Evolutionary conservation across 1,284 basidiomycete genomes (phyloP).

Genomic region (Microbotryomycetes sp.): DNA sequence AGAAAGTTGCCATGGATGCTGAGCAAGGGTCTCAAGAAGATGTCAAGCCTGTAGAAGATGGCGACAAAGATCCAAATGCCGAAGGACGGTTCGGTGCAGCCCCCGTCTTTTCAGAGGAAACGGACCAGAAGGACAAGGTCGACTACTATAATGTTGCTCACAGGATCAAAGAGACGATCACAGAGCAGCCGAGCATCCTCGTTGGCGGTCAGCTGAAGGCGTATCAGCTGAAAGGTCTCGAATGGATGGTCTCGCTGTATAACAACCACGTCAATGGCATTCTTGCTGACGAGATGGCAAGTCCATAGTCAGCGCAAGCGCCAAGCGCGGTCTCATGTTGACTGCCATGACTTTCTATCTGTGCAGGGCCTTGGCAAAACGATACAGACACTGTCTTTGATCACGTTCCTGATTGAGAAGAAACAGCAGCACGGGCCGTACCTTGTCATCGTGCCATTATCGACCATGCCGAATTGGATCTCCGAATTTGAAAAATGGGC

Average conservation of each 20-base stretch:
- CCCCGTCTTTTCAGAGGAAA: conserved; percentile 46
- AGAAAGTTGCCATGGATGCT: conserved; percentile 61
- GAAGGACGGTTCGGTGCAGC: conserved; percentile 35
- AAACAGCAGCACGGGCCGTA: conserved; percentile 91
- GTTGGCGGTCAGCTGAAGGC: conserved; percentile 59
- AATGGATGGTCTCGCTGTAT: conserved; percentile 91
- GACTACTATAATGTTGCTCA: conserved; percentile 98
- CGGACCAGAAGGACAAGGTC: conserved; percentile 62
- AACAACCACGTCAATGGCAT: conserved; percentile 94
- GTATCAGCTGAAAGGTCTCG: conserved; percentile 89
- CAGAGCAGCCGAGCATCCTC: conserved; percentile 73
- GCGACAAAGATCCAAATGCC: conserved; percentile 36
- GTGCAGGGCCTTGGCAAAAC: conserved; percentile 46
- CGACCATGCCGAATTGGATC: conserved; percentile 98
- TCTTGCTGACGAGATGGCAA: conserved; percentile 52
- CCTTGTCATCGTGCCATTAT: conserved; percentile 94
- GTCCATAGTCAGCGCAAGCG: conserved; percentile 32
- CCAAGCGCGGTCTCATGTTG: conserved; percentile 10
- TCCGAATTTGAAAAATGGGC: conserved; percentile 98
- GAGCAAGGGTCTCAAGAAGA: conserved; percentile 29
- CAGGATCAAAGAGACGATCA: conserved; percentile 80
- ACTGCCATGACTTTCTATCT: not conserved
- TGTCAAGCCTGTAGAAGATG: conserved; percentile 42
- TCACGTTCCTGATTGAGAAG: conserved; percentile 89
- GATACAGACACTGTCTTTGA: conserved; percentile 82